Conservation (phyloP, 257 asterid genomes). For the Plantago major region DNA sequence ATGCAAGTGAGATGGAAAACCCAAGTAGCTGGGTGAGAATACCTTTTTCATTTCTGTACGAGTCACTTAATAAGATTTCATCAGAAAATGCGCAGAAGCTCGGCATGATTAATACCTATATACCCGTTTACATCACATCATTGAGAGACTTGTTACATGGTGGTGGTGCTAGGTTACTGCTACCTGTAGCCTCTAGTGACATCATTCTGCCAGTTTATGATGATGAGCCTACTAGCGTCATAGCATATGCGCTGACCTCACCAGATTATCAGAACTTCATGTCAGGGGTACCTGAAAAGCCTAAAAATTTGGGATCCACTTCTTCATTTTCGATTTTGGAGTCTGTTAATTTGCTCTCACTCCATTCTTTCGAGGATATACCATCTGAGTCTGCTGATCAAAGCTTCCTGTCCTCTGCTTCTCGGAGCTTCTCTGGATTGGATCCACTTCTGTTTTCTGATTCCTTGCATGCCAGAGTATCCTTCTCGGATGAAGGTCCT, state of each 20-base stretch:
- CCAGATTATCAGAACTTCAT: slow-evolving; percentile 44
- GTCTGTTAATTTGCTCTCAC: slow-evolving; percentile 41
- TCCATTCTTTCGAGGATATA: slow-evolving; percentile 44
- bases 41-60: slow-evolving; percentile 36
- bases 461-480: slow-evolving; percentile 45
- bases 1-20: slow-evolving; percentile 34
- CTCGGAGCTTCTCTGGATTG: slow-evolving; percentile 40
- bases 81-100: slow-evolving; percentile 33
- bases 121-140: slow-evolving; percentile 52
- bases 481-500: slow-evolving; percentile 59
- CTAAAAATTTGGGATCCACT: slow-evolving; percentile 35
- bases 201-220: slow-evolving; percentile 62
- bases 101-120: slow-evolving; percentile 37
- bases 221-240: slow-evolving; percentile 74
- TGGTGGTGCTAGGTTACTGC: slow-evolving; percentile 56
- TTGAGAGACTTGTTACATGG: slow-evolving; percentile 46
- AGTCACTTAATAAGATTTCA: slow-evolving; percentile 34
- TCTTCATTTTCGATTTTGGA: slow-evolving; percentile 47
- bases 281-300: slow-evolving; percentile 43
- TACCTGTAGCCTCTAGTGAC: slow-evolving; percentile 43
- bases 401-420: slow-evolving; percentile 35
- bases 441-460: slow-evolving; percentile 42
- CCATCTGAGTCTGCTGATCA: slow-evolving; percentile 41
- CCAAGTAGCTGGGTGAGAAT: slow-evolving; percentile 44
- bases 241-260: slow-evolving; percentile 56